Evolutionary conservation across 176 grass and related monocot genomes (phyloP).

Genomic region (Thinopyrum elongatum): DNA sequence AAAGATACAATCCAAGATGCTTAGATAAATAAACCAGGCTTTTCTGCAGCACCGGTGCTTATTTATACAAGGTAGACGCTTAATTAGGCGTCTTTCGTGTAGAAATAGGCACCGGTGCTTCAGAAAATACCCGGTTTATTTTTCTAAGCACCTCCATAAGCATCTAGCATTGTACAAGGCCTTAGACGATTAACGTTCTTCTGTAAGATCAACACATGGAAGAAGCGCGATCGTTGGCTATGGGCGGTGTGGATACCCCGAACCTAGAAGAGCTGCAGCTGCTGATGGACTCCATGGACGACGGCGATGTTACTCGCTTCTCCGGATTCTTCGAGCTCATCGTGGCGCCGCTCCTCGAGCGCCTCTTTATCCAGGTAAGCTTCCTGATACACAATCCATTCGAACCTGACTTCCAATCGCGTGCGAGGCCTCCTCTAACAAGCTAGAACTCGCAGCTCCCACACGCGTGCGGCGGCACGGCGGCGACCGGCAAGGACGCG

Average conservation of each 20-base stretch:
- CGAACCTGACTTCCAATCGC: background rate
- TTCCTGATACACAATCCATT: background rate
- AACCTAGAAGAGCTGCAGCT: conserved; percentile 63
- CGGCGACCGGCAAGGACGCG: background rate
- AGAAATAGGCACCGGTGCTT: too few species aligned
- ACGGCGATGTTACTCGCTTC: conserved; percentile 7
- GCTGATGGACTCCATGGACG: conserved; percentile 28
- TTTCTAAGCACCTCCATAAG: too few species aligned
- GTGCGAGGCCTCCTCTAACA: too few species aligned
- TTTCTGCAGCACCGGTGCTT: too few species aligned
- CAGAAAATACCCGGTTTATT: too few species aligned
- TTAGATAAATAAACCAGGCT: too few species aligned
- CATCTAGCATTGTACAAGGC: too few species aligned
- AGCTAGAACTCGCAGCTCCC: conserved; percentile 32
- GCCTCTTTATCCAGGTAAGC: conserved; percentile 49
- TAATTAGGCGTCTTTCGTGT: too few species aligned
- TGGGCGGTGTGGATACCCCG: background rate
- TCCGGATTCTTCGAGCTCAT: conserved; percentile 19
- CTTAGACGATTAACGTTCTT: too few species aligned
- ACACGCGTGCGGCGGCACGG: background rate
- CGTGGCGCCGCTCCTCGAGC: conserved; percentile 29
- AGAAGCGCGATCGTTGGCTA: background rate
- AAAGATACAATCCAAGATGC: too few species aligned
- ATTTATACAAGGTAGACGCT: too few species aligned
- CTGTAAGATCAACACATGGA: conserved; percentile 12